Conservation (phyloP, 345 rosid genomes). For the Syzygium grande region DNA sequence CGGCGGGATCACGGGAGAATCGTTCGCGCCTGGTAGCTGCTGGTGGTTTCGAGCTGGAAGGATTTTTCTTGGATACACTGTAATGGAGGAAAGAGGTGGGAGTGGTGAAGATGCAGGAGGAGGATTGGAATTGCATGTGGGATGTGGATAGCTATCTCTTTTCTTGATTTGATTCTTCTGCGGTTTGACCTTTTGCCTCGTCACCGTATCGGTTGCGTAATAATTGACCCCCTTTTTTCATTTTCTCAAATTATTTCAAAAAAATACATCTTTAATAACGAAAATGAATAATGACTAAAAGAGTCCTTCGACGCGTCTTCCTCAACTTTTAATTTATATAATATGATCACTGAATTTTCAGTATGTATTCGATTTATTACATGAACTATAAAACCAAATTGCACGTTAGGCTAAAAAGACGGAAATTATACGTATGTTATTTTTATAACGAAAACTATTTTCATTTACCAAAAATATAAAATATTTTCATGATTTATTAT, state of each 20-base stretch:
- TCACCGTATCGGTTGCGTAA: background rate
- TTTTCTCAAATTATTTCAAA: no score
- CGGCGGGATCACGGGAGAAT: background rate
- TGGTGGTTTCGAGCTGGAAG: background rate
- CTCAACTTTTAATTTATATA: no score
- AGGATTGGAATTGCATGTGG: background rate
- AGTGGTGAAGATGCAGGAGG: background rate
- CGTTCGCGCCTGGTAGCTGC: background rate
- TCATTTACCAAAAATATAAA: no score
- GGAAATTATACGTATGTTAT: no score
- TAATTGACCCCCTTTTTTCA: background rate
- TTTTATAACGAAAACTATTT: no score
- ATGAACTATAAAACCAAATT: fast-evolving
- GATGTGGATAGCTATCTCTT: background rate
- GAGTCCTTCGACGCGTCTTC: no score
- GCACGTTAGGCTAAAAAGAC: no score
- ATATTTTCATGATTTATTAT: no score
- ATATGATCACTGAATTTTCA: fast-evolving
- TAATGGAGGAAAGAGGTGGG: background rate
- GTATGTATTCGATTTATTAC: no score
- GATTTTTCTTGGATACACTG: background rate
- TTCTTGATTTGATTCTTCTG: background rate
- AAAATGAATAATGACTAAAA: no score
- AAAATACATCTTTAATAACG: no score
- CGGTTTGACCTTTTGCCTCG: background rate